phyloP scores from a whole-genome alignment of 495 filamentous ascomycete species.

The Penicillium coffeae region DNA sequence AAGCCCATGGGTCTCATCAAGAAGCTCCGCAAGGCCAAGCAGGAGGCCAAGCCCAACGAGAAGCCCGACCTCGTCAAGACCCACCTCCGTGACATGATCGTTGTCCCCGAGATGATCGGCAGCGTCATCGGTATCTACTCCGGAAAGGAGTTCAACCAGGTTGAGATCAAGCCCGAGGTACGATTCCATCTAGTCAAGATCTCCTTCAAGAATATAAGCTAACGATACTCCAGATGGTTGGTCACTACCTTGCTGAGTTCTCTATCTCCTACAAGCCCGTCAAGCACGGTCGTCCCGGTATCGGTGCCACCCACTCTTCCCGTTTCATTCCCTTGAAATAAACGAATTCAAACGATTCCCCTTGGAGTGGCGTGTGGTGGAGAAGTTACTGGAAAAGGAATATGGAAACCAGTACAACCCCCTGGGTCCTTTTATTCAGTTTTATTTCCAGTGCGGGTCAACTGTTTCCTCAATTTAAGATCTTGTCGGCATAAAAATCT shows the following conservation, averaged over 20 bases:
- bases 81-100: conserved; percentile 98
- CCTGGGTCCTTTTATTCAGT: conserved; percentile 39
- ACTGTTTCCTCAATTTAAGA: conserved; percentile 49
- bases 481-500: conserved; percentile 43
- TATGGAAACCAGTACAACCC: conserved; percentile 35
- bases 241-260: conserved; percentile 98
- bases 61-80: conserved; percentile 99
- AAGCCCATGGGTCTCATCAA: conserved; percentile 99
- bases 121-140: conserved; percentile 98
- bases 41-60: conserved; percentile 99
- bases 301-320: conserved; percentile 99
- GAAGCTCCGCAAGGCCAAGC: conserved; percentile 99
- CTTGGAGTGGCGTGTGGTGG: conserved; percentile 42
- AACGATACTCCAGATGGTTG: conserved; percentile 67
- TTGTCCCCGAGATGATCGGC: conserved; percentile 99
- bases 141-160: conserved; percentile 99
- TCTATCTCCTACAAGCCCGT: conserved; percentile 99
- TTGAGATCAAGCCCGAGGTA: conserved; percentile 93
- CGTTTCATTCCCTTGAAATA: conserved; percentile 99
- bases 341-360: conserved; percentile 47
- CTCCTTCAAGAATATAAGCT: background rate
- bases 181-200: background rate
- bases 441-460: conserved; percentile 48
- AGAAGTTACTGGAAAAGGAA: conserved; percentile 36
- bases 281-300: conserved; percentile 99